A percentile compares a stretch with the other conserved stretches of the same genome.
Conservation (phyloP, 306 rosid genomes). For the Arachis hypogaea region DNA sequence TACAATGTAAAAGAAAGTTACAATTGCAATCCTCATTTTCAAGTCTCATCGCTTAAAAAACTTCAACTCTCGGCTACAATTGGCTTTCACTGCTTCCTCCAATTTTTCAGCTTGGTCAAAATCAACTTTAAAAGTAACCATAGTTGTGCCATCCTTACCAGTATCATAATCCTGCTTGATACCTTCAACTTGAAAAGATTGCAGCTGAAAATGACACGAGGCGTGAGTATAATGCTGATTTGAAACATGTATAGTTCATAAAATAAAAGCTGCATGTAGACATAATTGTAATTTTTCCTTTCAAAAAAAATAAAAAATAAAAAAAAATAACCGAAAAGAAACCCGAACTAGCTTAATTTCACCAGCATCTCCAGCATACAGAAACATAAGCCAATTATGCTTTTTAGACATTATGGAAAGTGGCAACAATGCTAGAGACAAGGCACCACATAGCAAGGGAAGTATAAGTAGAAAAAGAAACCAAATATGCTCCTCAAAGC, state of each 20-base stretch:
- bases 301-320: too few species aligned
- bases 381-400: background rate
- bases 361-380: background rate
- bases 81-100: slow-evolving; percentile 81
- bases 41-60: slow-evolving; percentile 60
- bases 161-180: slow-evolving; percentile 85
- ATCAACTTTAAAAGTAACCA: slow-evolving; percentile 85
- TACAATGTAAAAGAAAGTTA: slow-evolving; percentile 24
- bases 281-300: background rate
- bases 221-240: slow-evolving; percentile 11
- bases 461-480: slow-evolving; percentile 17
- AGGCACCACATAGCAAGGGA: slow-evolving; percentile 2
- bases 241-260: background rate
- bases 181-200: slow-evolving; percentile 71
- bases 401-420: slow-evolving; percentile 1
- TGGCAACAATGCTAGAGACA: background rate
- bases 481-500: slow-evolving; percentile 26
- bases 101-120: slow-evolving; percentile 76
- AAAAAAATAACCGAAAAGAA: background rate
- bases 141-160: slow-evolving; percentile 74
- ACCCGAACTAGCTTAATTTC: background rate
- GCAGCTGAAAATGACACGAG: slow-evolving; percentile 58
- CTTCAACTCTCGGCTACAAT: slow-evolving; percentile 74
- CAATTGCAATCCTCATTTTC: slow-evolving; percentile 21
- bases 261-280: background rate